Evolutionary conservation across 805 yeast genomes (phyloP), one percentile per base, ranked within the genome.

Genomic region (Myxozyma mucilagina): DNA sequence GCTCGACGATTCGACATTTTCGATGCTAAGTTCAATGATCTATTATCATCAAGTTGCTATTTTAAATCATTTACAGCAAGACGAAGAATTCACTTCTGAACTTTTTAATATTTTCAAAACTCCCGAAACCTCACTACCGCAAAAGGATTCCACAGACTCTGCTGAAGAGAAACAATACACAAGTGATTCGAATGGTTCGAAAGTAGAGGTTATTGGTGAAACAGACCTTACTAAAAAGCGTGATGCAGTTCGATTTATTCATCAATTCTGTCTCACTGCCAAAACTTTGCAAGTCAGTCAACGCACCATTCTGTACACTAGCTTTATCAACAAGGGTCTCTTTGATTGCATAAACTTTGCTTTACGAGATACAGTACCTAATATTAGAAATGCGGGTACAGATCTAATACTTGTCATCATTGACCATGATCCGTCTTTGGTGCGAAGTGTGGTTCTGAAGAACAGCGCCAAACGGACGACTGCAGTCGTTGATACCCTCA

Each of bases 381-480:
- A 32, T 3, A 79, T 84, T 9, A 78, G 93, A 58, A 84, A 86
- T 1, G 70, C 88, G 24, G 96, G 96, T 0, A 86, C 94, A 0
- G 97, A 93, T 70, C 75, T 90, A 8, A 81, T 92, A 14, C 87
- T 89, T 8, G 78, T 90, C 0, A 85, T 91, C 4, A 86, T 92
- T 31, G 97, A 92, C 61, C 93, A 89, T 67, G 97, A 91, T 69
- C 86, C 89, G 9, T 55, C 67, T 6, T 39, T 62, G 9, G 47
- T 61, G 9, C 59, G 68, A 35, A 38, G 44, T 14, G 52, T 41
- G 16, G 61, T 53, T 16, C 44, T 57, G 45, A 51, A 51, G n/a
- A 53, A 16, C 16, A 54, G 48, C 32, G 8, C 42, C 18, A 32
- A 50, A 7, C 18, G 42, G 14, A 36, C 39, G n/a, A 47, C 53